Evolutionary conservation across 2,329 filamentous ascomycete genomes (phyloP), one percentile per base, ranked within the genome.

Genomic region (Diaporthe vexans): DNA sequence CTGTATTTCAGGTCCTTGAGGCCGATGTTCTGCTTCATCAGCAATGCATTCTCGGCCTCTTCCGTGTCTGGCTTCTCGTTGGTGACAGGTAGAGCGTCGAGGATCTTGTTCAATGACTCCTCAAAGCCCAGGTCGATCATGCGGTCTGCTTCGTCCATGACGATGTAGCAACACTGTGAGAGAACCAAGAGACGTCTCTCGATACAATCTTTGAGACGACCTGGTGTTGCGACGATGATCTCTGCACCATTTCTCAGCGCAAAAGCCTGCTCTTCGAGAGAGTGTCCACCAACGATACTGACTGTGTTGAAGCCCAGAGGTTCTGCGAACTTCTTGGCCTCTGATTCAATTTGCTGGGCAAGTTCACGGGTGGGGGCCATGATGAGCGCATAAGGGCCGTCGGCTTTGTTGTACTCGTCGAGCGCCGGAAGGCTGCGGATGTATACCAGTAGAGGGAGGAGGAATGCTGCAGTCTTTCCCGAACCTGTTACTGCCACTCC

Each of bases 91-190:
- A 99, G 90, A 1, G 97, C 96, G 78, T 98, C 95, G 59, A 99
- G 91, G 79, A 99, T 99, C 84, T 97, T 97, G 85, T 98, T 98
- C 74, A 99, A 94, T 0, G 95, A 94, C 80, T 98, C 97, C 84
- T 99, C 97, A 82, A 99, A 99, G 59, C 97, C 97, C 76, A 98
- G 91, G 82, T 99, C 97, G 77, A 99, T 97, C 97, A 99, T 99
- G 72, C 96, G 94, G 85, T 99, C 97, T 51, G 97, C 97, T 89
- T 99, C 97, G 83, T 99, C 97, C 96, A 99, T 98, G 84, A 99
- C 98, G 73, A 98, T 91, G 85, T 98, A 98, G 85, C 95, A 98
- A 84, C 97, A 98, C 84, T 98, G 97, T n/a, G 92, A 92, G 63
- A 98, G 90, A 1, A 99, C 96, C 2, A 98, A 88, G 40, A 98